Percentiles rank a stretch among this genome's conserved stretches.
Conservation (phyloP, 2,329 filamentous ascomycete genomes). For the Cladosporium phlei region DNA sequence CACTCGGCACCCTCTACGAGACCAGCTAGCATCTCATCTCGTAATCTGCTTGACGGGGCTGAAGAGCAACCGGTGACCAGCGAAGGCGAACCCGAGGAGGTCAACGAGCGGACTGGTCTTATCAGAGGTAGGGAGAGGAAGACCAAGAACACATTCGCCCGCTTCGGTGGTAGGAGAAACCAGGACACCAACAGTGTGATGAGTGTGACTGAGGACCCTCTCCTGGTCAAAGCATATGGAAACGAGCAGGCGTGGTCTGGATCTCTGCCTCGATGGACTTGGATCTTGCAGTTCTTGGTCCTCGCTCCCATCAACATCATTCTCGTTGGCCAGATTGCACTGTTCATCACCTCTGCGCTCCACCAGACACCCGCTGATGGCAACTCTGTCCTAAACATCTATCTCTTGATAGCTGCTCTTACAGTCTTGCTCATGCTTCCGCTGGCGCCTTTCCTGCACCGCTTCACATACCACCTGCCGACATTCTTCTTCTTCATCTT, state of each 20-base stretch:
- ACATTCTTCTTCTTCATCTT: slow-evolving; percentile 70
- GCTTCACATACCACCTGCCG: slow-evolving; percentile 77
- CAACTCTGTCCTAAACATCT: slow-evolving; percentile 64
- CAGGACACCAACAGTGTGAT: slow-evolving; percentile 33
- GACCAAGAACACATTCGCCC: slow-evolving; percentile 48
- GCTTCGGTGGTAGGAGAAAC: slow-evolving; percentile 42
- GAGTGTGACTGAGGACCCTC: slow-evolving; percentile 26
- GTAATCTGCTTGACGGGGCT: slow-evolving; percentile 20
- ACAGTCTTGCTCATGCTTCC: slow-evolving; percentile 71
- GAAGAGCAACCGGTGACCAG: slow-evolving; percentile 14
- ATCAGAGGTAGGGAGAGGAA: slow-evolving; percentile 38
- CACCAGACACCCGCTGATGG: slow-evolving; percentile 84
- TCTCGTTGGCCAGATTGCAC: slow-evolving; percentile 68
- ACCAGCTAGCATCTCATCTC: slow-evolving; percentile 26
- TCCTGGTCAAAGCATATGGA: slow-evolving; percentile 47
- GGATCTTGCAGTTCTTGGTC: slow-evolving; percentile 80
- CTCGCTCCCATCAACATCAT: slow-evolving; percentile 74
- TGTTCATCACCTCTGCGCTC: slow-evolving; percentile 67
- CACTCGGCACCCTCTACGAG: slow-evolving; percentile 20
- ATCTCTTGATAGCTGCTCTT: slow-evolving; percentile 64
- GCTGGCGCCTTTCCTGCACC: slow-evolving; percentile 77
- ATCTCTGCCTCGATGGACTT: slow-evolving; percentile 74
- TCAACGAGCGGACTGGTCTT: slow-evolving; percentile 55
- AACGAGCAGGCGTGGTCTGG: slow-evolving; percentile 83
- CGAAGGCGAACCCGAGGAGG: slow-evolving; percentile 36